phyloP scores from a whole-genome alignment of 2,329 filamentous ascomycete genomes.

The Diaporthe sp. region DNA sequence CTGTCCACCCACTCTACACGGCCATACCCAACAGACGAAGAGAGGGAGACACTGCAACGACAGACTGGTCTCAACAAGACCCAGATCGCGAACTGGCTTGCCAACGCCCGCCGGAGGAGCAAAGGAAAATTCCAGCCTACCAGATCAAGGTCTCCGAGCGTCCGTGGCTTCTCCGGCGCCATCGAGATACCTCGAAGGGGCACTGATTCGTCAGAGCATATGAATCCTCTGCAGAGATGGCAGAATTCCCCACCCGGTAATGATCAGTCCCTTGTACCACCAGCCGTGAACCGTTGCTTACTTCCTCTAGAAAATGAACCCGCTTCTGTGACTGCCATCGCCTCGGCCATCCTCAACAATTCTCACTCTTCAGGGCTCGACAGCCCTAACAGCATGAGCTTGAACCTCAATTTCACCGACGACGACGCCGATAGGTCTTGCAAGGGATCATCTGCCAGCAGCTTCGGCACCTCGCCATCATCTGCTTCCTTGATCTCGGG shows the following conservation, averaged over 20 bases:
- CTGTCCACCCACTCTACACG: constrained; percentile 82
- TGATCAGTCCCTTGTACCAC: background rate
- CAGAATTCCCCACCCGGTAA: constrained; percentile 64
- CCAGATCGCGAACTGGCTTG: constrained; percentile 93
- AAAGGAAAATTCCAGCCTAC: constrained; percentile 78
- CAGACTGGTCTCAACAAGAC: constrained; percentile 84
- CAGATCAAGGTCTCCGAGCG: constrained; percentile 77
- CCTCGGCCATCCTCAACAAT: constrained; percentile 62
- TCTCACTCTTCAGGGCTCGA: constrained; percentile 67
- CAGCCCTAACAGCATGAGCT: constrained; percentile 63
- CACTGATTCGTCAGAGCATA: constrained; percentile 65
- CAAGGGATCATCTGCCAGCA: constrained; percentile 71
- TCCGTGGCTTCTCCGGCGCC: constrained; percentile 70
- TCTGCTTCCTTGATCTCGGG: constrained; percentile 70
- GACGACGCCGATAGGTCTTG: constrained; percentile 71
- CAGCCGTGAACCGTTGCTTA: background rate
- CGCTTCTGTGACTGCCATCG: constrained; percentile 70
- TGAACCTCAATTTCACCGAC: constrained; percentile 64
- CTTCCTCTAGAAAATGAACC: constrained; percentile 64
- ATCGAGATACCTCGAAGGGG: constrained; percentile 80
- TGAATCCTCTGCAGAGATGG: constrained; percentile 72
- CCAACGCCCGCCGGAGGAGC: constrained; percentile 82
- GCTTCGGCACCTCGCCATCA: constrained; percentile 71
- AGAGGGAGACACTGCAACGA: constrained; percentile 83
- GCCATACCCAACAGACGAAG: constrained; percentile 89